Base-by-base conservation (phyloP, 2,329 filamentous ascomycete species). In the Didymella keratinophila region DNA sequence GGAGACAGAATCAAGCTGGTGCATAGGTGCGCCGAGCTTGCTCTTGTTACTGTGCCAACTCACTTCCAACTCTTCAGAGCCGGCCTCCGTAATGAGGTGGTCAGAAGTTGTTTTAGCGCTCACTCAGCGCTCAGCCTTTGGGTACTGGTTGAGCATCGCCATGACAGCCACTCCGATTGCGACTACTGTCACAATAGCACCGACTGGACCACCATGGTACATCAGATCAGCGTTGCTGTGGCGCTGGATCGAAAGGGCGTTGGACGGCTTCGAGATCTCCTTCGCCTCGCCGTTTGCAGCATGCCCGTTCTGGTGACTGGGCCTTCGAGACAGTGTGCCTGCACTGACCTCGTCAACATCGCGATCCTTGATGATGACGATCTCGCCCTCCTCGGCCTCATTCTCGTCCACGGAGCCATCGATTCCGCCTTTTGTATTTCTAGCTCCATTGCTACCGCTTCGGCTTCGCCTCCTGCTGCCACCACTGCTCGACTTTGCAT, bases 81-180 rank as follows among this genome's bases (percentile, higher is more conserved):
- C 18, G 52, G 45, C 30, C 45, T 46, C 34, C 49, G 58, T 47
- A 18, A 51, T 45, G 20, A 36, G 53, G 30, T 55, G 25, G 46
- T 53, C 32, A 52, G 56, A 52, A 43, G 4, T 10, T 28, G 23
- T 44, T n/a, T 2, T 42, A 42, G 30, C 20, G 41, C 27, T 49
- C 51, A 51, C 21, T 81, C 78, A 81, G 62, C 79, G 73, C 55
- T 81, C 79, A 16, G 76, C 72, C 60, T 79, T 80, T 32, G 78
- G 77, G 71, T 79, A 81, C 44, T 78, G 75, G 55, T 78, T 78
- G 41, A 78, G 68, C 66, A 72, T 77, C 28, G 75, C 71, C 77
- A 79, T 79, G 50, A 78, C 71, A 45, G 75, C 76, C 16, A 78
- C 71, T 54, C 77, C 77, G 27, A 78, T 65, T 51, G 76, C 71